phyloP scores from a whole-genome alignment of 2,329 filamentous ascomycete genomes.

The Fusarium vanettenii region DNA sequence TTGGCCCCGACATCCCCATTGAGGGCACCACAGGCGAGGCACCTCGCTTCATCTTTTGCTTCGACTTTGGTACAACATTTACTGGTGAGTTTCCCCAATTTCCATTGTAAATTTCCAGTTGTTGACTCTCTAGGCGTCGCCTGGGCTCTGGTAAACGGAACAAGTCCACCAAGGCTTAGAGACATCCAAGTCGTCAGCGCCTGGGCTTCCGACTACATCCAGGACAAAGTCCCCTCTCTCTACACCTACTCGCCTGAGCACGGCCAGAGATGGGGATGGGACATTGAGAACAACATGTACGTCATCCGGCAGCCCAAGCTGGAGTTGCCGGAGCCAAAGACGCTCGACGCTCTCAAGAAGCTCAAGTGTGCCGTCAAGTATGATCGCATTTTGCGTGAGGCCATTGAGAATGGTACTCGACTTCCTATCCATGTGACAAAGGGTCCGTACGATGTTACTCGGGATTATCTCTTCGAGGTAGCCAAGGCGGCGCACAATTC shows the following conservation, averaged over 20 bases:
- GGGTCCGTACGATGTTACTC: conserved; percentile 18
- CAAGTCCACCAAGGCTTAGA: background rate
- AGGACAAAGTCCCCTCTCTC: conserved; percentile 17
- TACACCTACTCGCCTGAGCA: conserved; percentile 20
- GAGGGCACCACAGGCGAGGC: background rate
- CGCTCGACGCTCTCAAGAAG: conserved; percentile 6
- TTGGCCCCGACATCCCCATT: background rate
- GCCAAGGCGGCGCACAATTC: background rate
- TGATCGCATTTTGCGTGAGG: background rate
- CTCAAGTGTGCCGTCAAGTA: conserved; percentile 19
- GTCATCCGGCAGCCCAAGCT: conserved; percentile 28
- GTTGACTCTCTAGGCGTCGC: conserved; percentile 6
- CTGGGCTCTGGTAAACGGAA: conserved; percentile 15
- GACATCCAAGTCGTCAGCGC: conserved; percentile 19
- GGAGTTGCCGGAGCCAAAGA: conserved; percentile 7
- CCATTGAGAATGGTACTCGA: background rate
- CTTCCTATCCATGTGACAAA: conserved; percentile 19
- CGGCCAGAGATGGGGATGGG: conserved; percentile 17
- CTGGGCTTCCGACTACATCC: conserved; percentile 4
- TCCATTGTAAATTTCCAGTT: background rate
- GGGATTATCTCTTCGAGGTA: conserved; percentile 18
- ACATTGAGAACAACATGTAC: conserved; percentile 18
- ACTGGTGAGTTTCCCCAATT: background rate
- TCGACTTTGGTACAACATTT: conserved; percentile 28
- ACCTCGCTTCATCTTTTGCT: conserved; percentile 19